Percentiles rank a stretch among this genome's conserved stretches.
Conservation (phyloP, 305 asterid genomes). For the Plantago coronopus region DNA sequence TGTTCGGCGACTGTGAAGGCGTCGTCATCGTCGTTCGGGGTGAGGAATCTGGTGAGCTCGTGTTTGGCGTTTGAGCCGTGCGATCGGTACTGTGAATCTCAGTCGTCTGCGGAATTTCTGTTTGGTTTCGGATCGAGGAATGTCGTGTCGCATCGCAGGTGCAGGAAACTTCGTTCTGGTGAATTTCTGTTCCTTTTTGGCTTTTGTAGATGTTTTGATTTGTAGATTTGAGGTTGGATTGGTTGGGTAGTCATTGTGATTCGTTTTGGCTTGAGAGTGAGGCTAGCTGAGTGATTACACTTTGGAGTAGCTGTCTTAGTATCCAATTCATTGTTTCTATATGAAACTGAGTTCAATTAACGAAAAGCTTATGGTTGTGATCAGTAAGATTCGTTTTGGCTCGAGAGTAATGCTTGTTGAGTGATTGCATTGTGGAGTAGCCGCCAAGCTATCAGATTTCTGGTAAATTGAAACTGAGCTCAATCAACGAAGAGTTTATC, state of each 20-base stretch:
- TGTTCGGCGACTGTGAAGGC: slow-evolving; percentile 28
- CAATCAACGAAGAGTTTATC: too few species aligned
- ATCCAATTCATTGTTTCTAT: too few species aligned
- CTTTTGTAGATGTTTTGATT: background rate
- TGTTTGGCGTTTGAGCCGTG: slow-evolving; percentile 29
- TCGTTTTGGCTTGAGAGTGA: background rate
- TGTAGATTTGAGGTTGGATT: background rate
- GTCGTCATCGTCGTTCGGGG: slow-evolving; percentile 28
- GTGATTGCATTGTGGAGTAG: too few species aligned
- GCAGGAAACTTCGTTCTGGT: slow-evolving; percentile 56
- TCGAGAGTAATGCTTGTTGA: too few species aligned
- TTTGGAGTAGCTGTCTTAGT: too few species aligned
- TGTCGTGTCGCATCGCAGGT: slow-evolving; percentile 33
- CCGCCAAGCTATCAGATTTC: too few species aligned
- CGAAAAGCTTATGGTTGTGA: too few species aligned
- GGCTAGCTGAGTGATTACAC: background rate
- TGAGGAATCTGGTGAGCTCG: slow-evolving; percentile 41
- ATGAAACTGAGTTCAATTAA: too few species aligned
- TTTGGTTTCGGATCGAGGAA: slow-evolving; percentile 44
- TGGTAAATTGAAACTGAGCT: too few species aligned
- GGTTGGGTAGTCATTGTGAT: too few species aligned
- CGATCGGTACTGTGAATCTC: slow-evolving; percentile 20
- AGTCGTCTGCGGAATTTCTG: slow-evolving; percentile 37
- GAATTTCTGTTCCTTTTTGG: background rate
- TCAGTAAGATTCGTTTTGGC: too few species aligned